Percentiles rank a stretch among this genome's conserved stretches.
phyloP scores from a whole-genome alignment of 192 early-diverging fungal genomes.

The Rhizophagus sp. region DNA sequence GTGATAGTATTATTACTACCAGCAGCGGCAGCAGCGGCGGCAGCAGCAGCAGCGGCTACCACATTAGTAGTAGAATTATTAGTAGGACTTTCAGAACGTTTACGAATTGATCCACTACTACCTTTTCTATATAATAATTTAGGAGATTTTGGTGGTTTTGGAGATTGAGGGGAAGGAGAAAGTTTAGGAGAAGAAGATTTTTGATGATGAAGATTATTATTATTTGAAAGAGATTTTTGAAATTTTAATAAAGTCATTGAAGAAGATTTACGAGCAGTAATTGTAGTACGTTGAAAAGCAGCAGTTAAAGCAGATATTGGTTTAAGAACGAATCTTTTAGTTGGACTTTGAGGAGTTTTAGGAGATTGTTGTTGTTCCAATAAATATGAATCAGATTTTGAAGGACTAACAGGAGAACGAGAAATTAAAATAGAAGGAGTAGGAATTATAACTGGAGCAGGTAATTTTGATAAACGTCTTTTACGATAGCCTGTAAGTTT shows the following conservation, averaged over 20 bases:
- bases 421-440: background rate
- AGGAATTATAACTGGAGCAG: constrained; percentile 24
- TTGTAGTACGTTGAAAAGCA: constrained; percentile 13
- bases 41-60: background rate
- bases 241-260: constrained; percentile 8
- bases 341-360: constrained; percentile 7
- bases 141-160: constrained; percentile 26
- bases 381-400: constrained; percentile 12
- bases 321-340: constrained; percentile 24
- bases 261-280: constrained; percentile 6
- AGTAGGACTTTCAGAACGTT: constrained; percentile 20
- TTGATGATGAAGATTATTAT: background rate
- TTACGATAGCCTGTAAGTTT: constrained; percentile 20
- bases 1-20: background rate
- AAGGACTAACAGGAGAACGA: constrained; percentile 1
- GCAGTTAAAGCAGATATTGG: constrained; percentile 23
- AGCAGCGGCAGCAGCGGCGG: background rate
- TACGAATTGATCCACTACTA: constrained; percentile 21
- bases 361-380: background rate
- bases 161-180: background rate
- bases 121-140: constrained; percentile 27
- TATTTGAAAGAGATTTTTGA: constrained; percentile 10
- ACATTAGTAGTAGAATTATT: background rate
- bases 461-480: constrained; percentile 17
- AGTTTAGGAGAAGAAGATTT: background rate